Evolutionary conservation across 108 stramenopile species (phyloP), one percentile per base, ranked within the genome.

Genomic region (Cylindrotheca closterium): DNA sequence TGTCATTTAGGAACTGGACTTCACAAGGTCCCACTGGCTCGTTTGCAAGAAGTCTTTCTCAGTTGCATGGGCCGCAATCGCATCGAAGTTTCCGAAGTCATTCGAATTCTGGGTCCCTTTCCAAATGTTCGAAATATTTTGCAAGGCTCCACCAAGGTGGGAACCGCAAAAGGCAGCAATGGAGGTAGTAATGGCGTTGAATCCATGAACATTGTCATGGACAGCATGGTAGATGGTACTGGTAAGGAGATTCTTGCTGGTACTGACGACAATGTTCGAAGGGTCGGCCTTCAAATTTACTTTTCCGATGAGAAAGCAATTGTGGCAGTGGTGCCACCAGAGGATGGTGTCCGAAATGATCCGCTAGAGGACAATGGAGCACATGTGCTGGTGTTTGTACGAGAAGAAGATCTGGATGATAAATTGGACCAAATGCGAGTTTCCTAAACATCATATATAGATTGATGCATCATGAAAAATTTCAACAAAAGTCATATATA

Each of bases 11-110:
- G 94, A 0, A 95, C 91, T 21, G 84, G 89, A 8, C 56, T 92
- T 31, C 94, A 95, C 77, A 91, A 91, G 59, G 91, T 95, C 0
- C 94, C 94, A 30, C 60, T 95, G 63, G 93, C 90, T 24, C 68
- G 90, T 29, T 66, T 92, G 78, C 84, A 95, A 55, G 91, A 92
- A 72, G 70, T 92, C 2, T 95, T 82, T 63, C 45, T 92, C 29
- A 73, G 70, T 30, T 63, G 60, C 45, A 24, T 75, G 0, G 79
- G 77, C 52, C 62, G 56, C 42, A 74, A 82, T 68, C 73, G 78
- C 48, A 65, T 90, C 48, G 74, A 80, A 65, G 55, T 87, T 53
- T 31, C 79, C 12, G 94, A 95, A 79, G 94, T 92, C 2, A 95
- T 95, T 69, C 85, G 91, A 4, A 75, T 95, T 37, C 45, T 92